Percentiles rank a stretch among this genome's conserved stretches.
Evolutionary conservation across 2,329 filamentous ascomycete species (phyloP).

Genomic region (Fusarium sp.): DNA sequence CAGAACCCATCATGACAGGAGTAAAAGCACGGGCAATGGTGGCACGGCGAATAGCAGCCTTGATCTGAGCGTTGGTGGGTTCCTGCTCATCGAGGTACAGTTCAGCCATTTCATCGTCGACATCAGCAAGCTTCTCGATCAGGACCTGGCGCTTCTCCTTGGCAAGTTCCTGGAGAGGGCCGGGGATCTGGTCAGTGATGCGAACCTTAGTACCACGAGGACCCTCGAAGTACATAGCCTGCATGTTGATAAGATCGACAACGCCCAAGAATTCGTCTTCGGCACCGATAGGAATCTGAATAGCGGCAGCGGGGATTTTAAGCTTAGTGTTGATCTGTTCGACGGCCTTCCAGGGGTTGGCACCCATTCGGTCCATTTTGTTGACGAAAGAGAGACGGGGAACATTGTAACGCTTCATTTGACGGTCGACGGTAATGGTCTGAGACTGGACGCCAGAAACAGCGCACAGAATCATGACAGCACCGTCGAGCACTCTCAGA

Average conservation of each 20-base stretch:
- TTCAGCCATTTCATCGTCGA: conserved; percentile 97
- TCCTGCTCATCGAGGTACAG: conserved; percentile 89
- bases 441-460: conserved; percentile 98
- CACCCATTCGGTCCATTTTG: conserved; percentile 99
- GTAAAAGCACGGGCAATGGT: conserved; percentile 93
- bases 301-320: conserved; percentile 89
- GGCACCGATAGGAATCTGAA: conserved; percentile 93
- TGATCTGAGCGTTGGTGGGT: conserved; percentile 86
- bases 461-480: conserved; percentile 98
- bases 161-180: conserved; percentile 80
- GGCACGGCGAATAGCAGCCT: conserved; percentile 88
- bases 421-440: conserved; percentile 96
- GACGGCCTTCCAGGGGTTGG: conserved; percentile 97
- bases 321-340: conserved; percentile 98
- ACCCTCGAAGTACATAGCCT: conserved; percentile 92
- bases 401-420: conserved; percentile 99
- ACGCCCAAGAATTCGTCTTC: conserved; percentile 95
- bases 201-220: conserved; percentile 82
- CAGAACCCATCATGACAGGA: conserved; percentile 96
- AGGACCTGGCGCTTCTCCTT: conserved; percentile 86
- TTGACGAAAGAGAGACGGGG: conserved; percentile 97
- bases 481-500: conserved; percentile 92
- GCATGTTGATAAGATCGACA: conserved; percentile 92
- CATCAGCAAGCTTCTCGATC: conserved; percentile 95
- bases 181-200: conserved; percentile 84